Base-by-base conservation (phyloP, 1,284 basidiomycete species). In the Fereydounia khargensis region DNA sequence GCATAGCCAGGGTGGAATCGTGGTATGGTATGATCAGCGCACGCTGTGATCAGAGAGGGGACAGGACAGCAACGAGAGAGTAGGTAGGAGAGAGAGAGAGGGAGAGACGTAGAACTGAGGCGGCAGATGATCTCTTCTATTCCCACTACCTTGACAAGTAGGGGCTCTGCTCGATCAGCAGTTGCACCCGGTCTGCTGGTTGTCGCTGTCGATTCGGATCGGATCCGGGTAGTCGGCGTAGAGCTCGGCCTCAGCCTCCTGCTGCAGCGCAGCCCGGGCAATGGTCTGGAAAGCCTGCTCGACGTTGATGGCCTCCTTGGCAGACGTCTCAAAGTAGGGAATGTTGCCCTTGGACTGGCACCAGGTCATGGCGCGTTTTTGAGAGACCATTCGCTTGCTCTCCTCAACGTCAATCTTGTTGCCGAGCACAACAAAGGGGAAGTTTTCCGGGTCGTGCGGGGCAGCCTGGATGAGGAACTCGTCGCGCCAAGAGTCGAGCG, bases 391-490 rank as follows among this genome's bases (percentile, higher is more conserved):
- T 65, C 95, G 85, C 80, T 97, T 98, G 77, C 86, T 88, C 81
- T 98, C 94, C 80, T 98, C 95, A 74, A 97, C 89, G 78, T 99
- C 95, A 78, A 98, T 95, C 88, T 99, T 98, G 82, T 98, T 99
- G 17, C 95, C 95, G 48, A 99, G 81, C 6, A 99, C 72, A 25
- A 74, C 67, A 74, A 99, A 99, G 13, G 94, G 92, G 79, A 97
- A 97, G 81, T 95, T 96, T 81, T 97, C 94, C 34, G 94, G 91
- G 77, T 97, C 92, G 77, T 95, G 91, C 34, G 95, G 94, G 69
- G 89, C 94, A 10, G 95, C 92, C 80, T 97, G 73, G 49, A 75
- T 75, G 32, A 75, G 45, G 52, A 75, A 75, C 45, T 75, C 73
- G 51, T 75, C 73, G 34, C 73, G 58, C 73, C 73, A 75, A 31